These are phyloP conservation scores for Hemisphaericaspora lyxosophila DNA, from an alignment of 1,139 yeast genomes.

Conservation along the genomic window DNA sequence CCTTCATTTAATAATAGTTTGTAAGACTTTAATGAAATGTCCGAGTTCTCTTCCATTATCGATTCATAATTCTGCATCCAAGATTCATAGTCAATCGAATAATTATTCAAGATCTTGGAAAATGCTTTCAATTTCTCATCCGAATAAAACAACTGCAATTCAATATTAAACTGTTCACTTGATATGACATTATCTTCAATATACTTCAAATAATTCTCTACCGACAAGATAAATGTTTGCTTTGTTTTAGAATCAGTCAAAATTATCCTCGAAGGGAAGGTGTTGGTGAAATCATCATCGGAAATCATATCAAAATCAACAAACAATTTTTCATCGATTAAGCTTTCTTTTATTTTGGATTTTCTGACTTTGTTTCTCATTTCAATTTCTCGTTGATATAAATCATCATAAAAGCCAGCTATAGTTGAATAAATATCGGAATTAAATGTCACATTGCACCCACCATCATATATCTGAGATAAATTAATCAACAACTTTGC, in stretches of 20 bases:
- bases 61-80: conserved; percentile 54
- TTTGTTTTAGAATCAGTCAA: conserved; percentile 29
- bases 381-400: conserved; percentile 41
- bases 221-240: conserved; percentile 41
- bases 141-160: conserved; percentile 46
- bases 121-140: conserved; percentile 51
- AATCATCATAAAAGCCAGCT: conserved; percentile 28
- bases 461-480: conserved; percentile 41
- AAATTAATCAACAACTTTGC: conserved; percentile 49
- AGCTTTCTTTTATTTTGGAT: conserved; percentile 32
- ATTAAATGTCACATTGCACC: conserved; percentile 27
- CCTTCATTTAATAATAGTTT: conserved; percentile 54
- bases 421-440: conserved; percentile 30
- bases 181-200: conserved; percentile 12
- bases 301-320: conserved; percentile 41
- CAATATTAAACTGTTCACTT: conserved; percentile 22
- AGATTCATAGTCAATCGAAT: conserved; percentile 44
- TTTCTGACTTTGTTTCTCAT: conserved; percentile 37
- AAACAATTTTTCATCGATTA: conserved; percentile 32
- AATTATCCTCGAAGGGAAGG: conserved; percentile 55
- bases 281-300: conserved; percentile 49
- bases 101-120: conserved; percentile 32
- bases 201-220: conserved; percentile 41
- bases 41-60: conserved; percentile 38
- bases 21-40: conserved; percentile 49